phyloP scores from a whole-genome alignment of 2,329 filamentous ascomycete genomes.

The Thielaviopsis ethacetica region DNA sequence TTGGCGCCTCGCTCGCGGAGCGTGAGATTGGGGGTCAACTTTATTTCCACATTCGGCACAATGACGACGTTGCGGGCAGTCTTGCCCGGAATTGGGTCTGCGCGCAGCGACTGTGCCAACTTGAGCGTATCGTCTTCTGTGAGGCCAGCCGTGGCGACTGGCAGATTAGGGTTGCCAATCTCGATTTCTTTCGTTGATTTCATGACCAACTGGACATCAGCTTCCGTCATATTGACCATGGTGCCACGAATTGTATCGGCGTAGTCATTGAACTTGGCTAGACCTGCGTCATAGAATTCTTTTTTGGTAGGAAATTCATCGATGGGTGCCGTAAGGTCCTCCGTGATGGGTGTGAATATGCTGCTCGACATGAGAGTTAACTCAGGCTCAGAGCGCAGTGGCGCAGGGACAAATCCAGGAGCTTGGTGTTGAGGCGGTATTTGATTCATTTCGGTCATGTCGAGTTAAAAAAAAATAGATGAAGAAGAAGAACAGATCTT shows the following conservation, averaged over 20 bases:
- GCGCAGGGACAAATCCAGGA: neutral
- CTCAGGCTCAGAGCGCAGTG: conserved; percentile 10
- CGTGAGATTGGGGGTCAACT: neutral
- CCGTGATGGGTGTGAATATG: conserved; percentile 21
- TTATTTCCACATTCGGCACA: conserved; percentile 3
- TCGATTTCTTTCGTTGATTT: conserved; percentile 1
- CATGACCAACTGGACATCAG: conserved; percentile 5
- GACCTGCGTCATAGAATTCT: neutral
- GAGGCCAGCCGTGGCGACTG: neutral
- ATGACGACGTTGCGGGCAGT: conserved; percentile 2
- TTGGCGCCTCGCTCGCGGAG: conserved; percentile 4
- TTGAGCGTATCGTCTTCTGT: conserved; percentile 2
- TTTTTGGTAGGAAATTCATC: conserved; percentile 10
- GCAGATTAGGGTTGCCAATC: neutral
- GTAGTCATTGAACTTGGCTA: conserved; percentile 9
- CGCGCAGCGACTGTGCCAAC: neutral
- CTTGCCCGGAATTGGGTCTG: neutral
- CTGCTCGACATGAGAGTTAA: conserved; percentile 16
- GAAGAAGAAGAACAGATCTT: neutral
- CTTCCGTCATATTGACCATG: conserved; percentile 7
- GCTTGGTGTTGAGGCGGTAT: neutral
- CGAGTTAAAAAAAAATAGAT: conserved; percentile 3
- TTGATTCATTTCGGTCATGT: neutral
- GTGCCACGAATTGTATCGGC: conserved; percentile 9
- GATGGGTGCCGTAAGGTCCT: conserved; percentile 14